Evolutionary conservation across 163 green algal species (phyloP), one percentile per base, ranked within the genome.

Genomic region (Scenedesmus sp.): DNA sequence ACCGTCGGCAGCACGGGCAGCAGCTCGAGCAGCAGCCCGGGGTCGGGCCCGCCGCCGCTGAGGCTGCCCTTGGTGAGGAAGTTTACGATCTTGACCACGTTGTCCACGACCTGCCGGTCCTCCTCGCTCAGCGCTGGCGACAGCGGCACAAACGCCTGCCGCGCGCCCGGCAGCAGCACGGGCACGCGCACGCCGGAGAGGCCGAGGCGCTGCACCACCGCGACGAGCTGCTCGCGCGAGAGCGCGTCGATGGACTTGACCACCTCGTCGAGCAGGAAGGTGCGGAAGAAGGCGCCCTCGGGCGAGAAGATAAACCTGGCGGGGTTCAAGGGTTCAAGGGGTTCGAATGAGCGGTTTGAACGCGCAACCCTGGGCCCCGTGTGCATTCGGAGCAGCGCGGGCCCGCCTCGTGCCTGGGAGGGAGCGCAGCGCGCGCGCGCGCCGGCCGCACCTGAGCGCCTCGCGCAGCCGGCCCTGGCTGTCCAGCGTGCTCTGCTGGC

Each of bases 241-340:
- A 98, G 74, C 4, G 95, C 96, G 76, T 99, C 96, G 29, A 99
- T 94, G 71, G 75, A 87, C 80, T 96, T 96, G 28, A 98, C 96
- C 24, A 97, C 78, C 92, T 99, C 96, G 36, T 98, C 93, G 48
- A 97, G 86, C 20, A 99, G 74, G 80, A 99, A 98, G 20, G 96
- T 88, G 22, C 96, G 85, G 87, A 99, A 98, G 58, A 84, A 75
- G 47, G 18, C 29, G 58, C 67, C 67, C 47, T 75, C 77, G 0
- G 58, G 67, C 2, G 65, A 77, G 34, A 78, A 83, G 28, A 73
- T 56, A 47, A 79, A 84, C 69, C 67, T 76, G 51, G 18, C n/a
- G n/a, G n/a, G n/a, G n/a, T n/a, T n/a, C n/a, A n/a, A n/a, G n/a
- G n/a, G n/a, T n/a, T n/a, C n/a, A n/a, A n/a, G n/a, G n/a, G n/a